A percentile compares a stretch with the other conserved stretches of the same genome.
Evolutionary conservation across 805 yeast genomes (phyloP).

Genomic region (Myxozyma sirexii): DNA sequence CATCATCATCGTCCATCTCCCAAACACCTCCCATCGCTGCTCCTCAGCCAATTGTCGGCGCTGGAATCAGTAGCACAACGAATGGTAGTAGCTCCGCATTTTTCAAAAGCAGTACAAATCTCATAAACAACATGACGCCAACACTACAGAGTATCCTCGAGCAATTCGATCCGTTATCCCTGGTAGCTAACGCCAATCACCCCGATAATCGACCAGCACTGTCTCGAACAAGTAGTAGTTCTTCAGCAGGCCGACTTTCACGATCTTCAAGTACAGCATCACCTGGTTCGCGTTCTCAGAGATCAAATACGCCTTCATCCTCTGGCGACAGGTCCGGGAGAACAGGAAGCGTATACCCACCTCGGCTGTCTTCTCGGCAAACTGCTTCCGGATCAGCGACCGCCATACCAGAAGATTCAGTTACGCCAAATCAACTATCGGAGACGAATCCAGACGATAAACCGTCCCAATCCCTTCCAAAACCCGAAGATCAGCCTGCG

Average conservation of each 20-base stretch:
- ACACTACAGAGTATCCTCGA: slow-evolving; percentile 33
- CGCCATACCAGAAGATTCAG: neutral
- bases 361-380: slow-evolving; percentile 8
- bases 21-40: slow-evolving; percentile 22
- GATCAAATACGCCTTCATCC: neutral
- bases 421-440: neutral
- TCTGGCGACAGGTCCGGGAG: neutral
- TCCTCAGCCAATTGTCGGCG: slow-evolving; percentile 27
- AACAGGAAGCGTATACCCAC: neutral
- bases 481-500: slow-evolving; percentile 39
- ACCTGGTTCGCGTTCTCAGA: neutral
- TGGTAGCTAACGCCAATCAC: slow-evolving; percentile 11
- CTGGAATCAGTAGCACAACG: slow-evolving; percentile 14
- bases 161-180: slow-evolving; percentile 39
- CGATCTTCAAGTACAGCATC: slow-evolving; percentile 15
- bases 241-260: neutral
- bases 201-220: slow-evolving; percentile 15
- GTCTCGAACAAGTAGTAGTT: slow-evolving; percentile 6
- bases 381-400: neutral
- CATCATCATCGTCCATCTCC: neutral
- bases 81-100: slow-evolving; percentile 8
- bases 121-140: slow-evolving; percentile 10
- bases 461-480: slow-evolving; percentile 18
- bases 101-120: neutral
- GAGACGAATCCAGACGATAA: neutral